A percentile compares a stretch with the other conserved stretches of the same genome.
Evolutionary conservation across 2,329 filamentous ascomycete species (phyloP).

Genomic region (Neofusicoccum ribis): DNA sequence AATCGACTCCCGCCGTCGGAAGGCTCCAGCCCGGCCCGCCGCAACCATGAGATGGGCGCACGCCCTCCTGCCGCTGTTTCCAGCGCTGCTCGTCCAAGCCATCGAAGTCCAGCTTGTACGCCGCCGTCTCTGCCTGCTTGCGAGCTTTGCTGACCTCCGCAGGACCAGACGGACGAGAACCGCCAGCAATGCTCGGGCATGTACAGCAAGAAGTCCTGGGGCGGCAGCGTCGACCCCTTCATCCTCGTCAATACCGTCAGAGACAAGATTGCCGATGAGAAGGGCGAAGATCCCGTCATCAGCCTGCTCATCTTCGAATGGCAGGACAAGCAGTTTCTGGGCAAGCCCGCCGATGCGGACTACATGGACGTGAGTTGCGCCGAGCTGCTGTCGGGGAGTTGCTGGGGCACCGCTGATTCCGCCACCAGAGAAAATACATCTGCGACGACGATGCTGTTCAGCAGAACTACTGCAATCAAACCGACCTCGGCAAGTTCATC

Average conservation of each 20-base stretch:
- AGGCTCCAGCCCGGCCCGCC: not conserved
- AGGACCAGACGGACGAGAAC: conserved; percentile 71
- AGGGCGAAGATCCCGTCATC: conserved; percentile 66
- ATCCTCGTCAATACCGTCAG: conserved; percentile 80
- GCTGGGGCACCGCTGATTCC: conserved; percentile 24
- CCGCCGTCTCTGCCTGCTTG: conserved; percentile 18
- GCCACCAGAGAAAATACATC: conserved; percentile 62
- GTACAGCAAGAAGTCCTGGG: conserved; percentile 90
- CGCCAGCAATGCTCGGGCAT: conserved; percentile 87
- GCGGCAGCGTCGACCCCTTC: conserved; percentile 82
- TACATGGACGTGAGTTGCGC: conserved; percentile 29
- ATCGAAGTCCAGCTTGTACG: conserved; percentile 39
- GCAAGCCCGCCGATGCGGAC: conserved; percentile 52
- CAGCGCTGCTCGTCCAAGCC: conserved; percentile 33
- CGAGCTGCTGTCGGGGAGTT: conserved; percentile 28
- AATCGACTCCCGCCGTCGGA: not conserved
- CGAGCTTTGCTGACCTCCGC: not conserved
- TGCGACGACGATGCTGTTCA: conserved; percentile 74
- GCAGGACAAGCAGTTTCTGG: conserved; percentile 79
- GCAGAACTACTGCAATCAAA: conserved; percentile 69
- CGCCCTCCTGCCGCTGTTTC: conserved; percentile 35
- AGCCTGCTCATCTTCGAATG: conserved; percentile 94
- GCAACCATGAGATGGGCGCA: conserved; percentile 37
- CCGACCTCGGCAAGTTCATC: conserved; percentile 83
- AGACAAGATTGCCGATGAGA: conserved; percentile 42